Conservation (phyloP, 306 rosid genomes). For the Canavalia ensiformis region DNA sequence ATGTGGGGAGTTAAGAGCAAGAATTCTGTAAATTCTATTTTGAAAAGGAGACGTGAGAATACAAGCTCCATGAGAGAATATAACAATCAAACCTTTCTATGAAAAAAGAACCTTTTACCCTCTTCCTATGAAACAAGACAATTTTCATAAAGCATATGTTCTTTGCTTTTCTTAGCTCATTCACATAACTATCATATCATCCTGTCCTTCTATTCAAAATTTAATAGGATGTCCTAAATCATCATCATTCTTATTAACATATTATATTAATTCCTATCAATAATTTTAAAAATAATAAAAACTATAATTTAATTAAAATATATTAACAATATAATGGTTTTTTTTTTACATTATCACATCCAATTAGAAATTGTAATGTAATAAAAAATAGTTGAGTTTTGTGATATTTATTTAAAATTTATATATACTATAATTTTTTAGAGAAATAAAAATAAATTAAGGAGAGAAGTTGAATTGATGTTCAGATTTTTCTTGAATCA, state of each 20-base stretch:
- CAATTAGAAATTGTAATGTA: no score
- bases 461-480: no score
- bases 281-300: no score
- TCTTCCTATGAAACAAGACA: conserved; percentile 22
- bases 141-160: conserved; percentile 53
- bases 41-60: conserved; percentile 44
- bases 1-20: neutral
- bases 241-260: neutral
- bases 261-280: no score
- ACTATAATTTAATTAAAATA: no score
- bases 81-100: conserved; percentile 38
- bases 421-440: no score
- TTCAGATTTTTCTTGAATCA: no score
- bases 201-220: neutral
- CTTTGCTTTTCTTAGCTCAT: conserved; percentile 62
- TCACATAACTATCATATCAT: conserved; percentile 1
- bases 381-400: no score
- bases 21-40: conserved; percentile 32
- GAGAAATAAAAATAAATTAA: no score
- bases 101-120: conserved; percentile 20
- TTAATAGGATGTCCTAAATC: neutral
- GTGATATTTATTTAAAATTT: no score
- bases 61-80: conserved; percentile 21
- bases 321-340: no score
- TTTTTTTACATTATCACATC: no score